These are phyloP conservation scores for Eutreptiella sp. DNA, from an alignment of 208 protist genomes.

Conservation along the genomic window DNA sequence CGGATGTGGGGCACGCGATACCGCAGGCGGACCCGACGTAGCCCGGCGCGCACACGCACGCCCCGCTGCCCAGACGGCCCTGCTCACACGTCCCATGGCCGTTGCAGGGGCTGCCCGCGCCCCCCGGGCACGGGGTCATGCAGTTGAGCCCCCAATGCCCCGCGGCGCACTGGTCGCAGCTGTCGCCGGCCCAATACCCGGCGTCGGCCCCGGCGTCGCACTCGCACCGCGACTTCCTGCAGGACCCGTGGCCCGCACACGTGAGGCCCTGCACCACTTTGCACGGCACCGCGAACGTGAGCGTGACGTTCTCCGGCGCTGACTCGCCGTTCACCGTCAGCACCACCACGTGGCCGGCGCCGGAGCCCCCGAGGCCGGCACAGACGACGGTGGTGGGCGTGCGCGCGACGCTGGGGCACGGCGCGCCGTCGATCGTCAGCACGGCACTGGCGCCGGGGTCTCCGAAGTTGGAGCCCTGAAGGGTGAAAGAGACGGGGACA, in stretches of 20 bases:
- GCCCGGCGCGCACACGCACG: constrained; percentile 5
- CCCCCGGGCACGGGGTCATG: constrained; percentile 21
- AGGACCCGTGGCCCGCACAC: constrained; percentile 20
- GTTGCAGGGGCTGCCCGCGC: constrained; percentile 15
- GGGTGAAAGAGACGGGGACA: no score
- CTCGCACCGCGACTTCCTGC: constrained; percentile 19
- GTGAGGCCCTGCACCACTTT: no score
- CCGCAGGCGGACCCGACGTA: background rate
- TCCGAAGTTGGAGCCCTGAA: no score
- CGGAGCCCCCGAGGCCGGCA: no score
- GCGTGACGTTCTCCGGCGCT: no score
- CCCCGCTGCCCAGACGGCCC: background rate
- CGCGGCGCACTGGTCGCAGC: constrained; percentile 13
- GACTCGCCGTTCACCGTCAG: no score
- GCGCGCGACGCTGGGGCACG: no score
- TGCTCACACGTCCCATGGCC: constrained; percentile 20
- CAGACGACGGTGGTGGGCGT: no score
- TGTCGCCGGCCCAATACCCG: constrained; percentile 18
- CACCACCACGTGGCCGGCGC: no score
- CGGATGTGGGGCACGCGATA: background rate
- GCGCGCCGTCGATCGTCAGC: no score
- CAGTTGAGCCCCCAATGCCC: constrained; percentile 23
- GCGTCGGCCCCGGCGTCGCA: constrained; percentile 1
- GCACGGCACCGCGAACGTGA: no score
- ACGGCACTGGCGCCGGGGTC: no score